Conservation (phyloP, 2,329 filamentous ascomycete genomes). For the Botrytis paeoniae region DNA sequence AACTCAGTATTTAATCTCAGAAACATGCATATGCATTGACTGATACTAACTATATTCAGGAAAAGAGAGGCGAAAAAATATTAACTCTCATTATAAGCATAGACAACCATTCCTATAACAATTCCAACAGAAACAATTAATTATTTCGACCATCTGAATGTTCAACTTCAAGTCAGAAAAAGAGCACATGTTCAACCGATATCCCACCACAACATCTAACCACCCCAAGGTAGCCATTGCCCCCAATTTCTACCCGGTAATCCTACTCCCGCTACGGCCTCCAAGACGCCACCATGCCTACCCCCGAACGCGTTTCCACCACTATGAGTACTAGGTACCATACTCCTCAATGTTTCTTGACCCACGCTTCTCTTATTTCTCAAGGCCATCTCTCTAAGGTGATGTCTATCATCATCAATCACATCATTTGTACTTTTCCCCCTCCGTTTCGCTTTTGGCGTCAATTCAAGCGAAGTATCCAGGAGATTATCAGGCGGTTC, state of each 20-base stretch:
- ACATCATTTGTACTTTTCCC: not conserved
- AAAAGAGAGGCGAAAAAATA: not conserved
- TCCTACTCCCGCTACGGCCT: conserved; percentile 11
- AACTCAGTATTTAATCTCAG: no score
- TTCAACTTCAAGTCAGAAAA: not conserved
- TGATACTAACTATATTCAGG: not conserved
- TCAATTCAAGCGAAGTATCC: conserved; percentile 21
- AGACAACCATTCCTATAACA: not conserved
- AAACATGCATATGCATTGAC: not conserved
- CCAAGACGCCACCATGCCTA: not conserved
- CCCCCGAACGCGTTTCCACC: conserved; percentile 14
- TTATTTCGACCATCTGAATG: not conserved
- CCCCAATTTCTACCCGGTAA: conserved; percentile 17
- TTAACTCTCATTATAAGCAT: not conserved
- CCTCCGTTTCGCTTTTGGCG: not conserved
- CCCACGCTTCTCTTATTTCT: conserved; percentile 31
- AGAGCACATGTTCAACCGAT: not conserved
- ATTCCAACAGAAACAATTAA: not conserved
- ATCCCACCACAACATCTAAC: not conserved
- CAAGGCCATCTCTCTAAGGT: conserved; percentile 27
- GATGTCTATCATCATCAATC: conserved; percentile 21
- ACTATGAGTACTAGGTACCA: conserved; percentile 27
- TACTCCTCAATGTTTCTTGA: conserved; percentile 28
- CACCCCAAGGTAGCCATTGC: conserved; percentile 12
- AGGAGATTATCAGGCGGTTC: conserved; percentile 22